Evolutionary conservation across 2,329 filamentous ascomycete genomes (phyloP).

Genomic region (Cytospora mali): DNA sequence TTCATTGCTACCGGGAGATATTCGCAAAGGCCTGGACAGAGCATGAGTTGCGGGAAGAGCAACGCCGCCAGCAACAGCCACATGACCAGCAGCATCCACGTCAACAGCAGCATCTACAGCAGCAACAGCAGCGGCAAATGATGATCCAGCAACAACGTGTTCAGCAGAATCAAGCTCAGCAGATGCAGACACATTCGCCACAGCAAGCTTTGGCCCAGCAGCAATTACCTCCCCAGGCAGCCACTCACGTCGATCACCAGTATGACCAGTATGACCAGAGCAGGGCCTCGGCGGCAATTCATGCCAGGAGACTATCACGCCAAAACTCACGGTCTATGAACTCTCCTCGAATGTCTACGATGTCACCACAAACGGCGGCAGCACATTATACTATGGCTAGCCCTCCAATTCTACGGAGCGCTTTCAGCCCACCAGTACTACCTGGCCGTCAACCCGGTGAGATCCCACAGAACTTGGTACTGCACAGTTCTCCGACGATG

Average conservation of each 20-base stretch:
- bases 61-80: not conserved
- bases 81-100: conserved; percentile 7
- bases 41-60: not conserved
- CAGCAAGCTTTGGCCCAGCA: conserved; percentile 5
- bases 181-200: conserved; percentile 20
- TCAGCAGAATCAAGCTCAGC: conserved; percentile 25
- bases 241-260: not conserved
- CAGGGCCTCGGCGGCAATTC: not conserved
- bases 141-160: conserved; percentile 1
- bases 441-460: not conserved
- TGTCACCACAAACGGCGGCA: conserved; percentile 1
- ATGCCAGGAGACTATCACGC: conserved; percentile 1
- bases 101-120: not conserved
- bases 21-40: conserved; percentile 1
- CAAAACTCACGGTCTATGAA: not conserved
- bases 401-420: not conserved
- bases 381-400: conserved; percentile 1
- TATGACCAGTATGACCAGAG: conserved; percentile 15
- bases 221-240: not conserved
- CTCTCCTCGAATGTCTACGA: conserved; percentile 1
- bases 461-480: not conserved
- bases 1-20: conserved; percentile 25
- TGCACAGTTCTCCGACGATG: conserved; percentile 1
- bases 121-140: not conserved
- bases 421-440: not conserved